These are phyloP conservation scores for Cladophialophora immunda DNA, from an alignment of 2,329 filamentous ascomycete species.

Conservation along the genomic window DNA sequence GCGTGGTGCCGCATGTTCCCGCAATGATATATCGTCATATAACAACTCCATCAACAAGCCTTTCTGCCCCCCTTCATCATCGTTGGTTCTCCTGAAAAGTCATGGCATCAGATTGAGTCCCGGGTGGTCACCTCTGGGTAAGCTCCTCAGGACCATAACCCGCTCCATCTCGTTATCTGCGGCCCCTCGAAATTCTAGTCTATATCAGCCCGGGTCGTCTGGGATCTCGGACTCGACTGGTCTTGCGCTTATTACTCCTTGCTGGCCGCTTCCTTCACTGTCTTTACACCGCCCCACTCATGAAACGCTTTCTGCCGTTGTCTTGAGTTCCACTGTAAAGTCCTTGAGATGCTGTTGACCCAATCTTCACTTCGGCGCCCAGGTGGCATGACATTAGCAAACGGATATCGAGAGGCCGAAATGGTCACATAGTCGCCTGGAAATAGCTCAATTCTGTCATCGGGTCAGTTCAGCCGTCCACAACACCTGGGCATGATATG, in stretches of 20 bases:
- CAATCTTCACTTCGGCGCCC: conserved; percentile 57
- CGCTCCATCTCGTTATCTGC: not conserved
- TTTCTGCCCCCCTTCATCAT: not conserved
- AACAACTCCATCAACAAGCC: not conserved
- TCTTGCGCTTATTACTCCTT: not conserved
- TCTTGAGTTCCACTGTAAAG: conserved; percentile 61
- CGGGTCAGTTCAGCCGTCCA: conserved; percentile 22
- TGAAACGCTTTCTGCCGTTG: conserved; percentile 54
- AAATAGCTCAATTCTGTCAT: conserved; percentile 55
- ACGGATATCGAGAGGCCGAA: conserved; percentile 61
- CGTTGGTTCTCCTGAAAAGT: not conserved
- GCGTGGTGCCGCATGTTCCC: not conserved
- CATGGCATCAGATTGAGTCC: not conserved
- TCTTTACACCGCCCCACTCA: conserved; percentile 39
- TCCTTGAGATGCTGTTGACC: conserved; percentile 61
- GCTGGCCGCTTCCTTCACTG: conserved; percentile 14
- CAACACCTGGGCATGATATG: not conserved
- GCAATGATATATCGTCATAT: not conserved
- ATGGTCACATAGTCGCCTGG: conserved; percentile 63
- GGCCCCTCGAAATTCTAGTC: not conserved
- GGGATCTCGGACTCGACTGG: not conserved
- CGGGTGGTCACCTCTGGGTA: not conserved
- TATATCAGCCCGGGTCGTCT: not conserved
- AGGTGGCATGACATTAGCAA: conserved; percentile 58
- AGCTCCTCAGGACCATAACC: not conserved